Conservation (phyloP, 192 early-diverging fungal genomes). For the Paraglomus occultum region DNA sequence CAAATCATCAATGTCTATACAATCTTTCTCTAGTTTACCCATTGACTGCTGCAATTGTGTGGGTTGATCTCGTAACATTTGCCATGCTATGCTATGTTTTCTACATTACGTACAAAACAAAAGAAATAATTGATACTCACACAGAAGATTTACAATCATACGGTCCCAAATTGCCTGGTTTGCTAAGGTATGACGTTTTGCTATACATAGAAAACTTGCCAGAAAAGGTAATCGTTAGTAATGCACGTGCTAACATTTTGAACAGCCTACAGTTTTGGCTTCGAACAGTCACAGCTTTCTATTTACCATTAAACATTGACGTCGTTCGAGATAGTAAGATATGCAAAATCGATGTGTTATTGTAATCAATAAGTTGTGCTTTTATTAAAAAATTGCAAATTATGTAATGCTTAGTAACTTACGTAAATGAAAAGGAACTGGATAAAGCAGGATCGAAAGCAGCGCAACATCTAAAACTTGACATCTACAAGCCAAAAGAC, state of each 20-base stretch:
- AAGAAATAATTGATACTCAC: background rate
- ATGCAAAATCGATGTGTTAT: background rate
- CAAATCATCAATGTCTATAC: no score
- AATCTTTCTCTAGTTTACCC: no score
- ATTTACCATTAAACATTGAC: constrained; percentile 3
- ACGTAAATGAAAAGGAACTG: constrained; percentile 7
- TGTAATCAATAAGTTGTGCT: no score
- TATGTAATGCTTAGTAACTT: background rate
- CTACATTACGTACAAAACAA: constrained; percentile 1
- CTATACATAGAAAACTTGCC: no score
- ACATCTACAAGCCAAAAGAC: constrained; percentile 36
- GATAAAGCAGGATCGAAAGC: constrained; percentile 35
- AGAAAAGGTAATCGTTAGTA: background rate
- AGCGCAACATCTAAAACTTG: constrained; percentile 32
- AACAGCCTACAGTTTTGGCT: constrained; percentile 6
- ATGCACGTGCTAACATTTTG: background rate
- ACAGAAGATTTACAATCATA: background rate
- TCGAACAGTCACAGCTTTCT: background rate
- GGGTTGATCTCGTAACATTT: background rate
- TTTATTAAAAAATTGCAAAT: no score
- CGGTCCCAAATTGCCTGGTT: constrained; percentile 2
- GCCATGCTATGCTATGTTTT: background rate
- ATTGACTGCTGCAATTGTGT: no score
- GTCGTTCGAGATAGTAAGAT: constrained; percentile 9
- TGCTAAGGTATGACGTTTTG: background rate